Conservation (phyloP, 306 rosid species). For the Castanea sativa region DNA sequence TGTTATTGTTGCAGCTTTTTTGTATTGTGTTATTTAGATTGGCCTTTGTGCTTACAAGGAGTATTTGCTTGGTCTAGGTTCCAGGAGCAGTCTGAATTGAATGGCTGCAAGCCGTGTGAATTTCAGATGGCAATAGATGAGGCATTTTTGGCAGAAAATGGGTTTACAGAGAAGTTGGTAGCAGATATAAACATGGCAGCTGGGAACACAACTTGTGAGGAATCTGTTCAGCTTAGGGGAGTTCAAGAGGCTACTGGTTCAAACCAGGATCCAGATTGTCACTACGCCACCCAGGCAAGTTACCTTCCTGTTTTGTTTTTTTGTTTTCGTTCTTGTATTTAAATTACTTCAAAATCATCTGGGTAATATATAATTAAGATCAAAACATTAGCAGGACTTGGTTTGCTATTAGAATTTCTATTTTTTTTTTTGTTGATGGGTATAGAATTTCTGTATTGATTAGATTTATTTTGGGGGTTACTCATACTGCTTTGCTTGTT, state of each 20-base stretch:
- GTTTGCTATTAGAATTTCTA: slow-evolving; percentile 18
- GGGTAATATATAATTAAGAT: slow-evolving; percentile 3
- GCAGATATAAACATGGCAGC: slow-evolving; percentile 94
- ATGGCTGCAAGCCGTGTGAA: slow-evolving; percentile 53
- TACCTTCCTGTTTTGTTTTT: slow-evolving; percentile 13
- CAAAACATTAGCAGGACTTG: slow-evolving; percentile 3
- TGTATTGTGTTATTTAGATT: slow-evolving; percentile 9
- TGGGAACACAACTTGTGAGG: slow-evolving; percentile 61
- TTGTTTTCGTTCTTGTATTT: slow-evolving; percentile 9
- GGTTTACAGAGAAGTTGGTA: slow-evolving; percentile 85
- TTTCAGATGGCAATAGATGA: slow-evolving; percentile 92
- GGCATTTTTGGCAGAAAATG: slow-evolving; percentile 92
- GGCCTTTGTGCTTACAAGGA: slow-evolving; percentile 26
- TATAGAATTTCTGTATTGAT: slow-evolving; percentile 7
- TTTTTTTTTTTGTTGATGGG: too few relatives aligned
- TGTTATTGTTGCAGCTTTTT: slow-evolving; percentile 23
- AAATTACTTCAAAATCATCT: slow-evolving; percentile 19
- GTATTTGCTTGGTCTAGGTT: slow-evolving; percentile 57
- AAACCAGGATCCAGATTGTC: slow-evolving; percentile 60
- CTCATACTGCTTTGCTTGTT: slow-evolving; percentile 8
- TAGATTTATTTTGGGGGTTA: slow-evolving; percentile 5
- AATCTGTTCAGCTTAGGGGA: slow-evolving; percentile 49
- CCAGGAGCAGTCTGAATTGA: slow-evolving; percentile 75
- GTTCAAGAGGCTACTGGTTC: slow-evolving; percentile 63
- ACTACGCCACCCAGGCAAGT: slow-evolving; percentile 54